These are phyloP conservation scores for Reutealis trisperma DNA, from an alignment of 345 rosid genomes.

Conservation along the genomic window DNA sequence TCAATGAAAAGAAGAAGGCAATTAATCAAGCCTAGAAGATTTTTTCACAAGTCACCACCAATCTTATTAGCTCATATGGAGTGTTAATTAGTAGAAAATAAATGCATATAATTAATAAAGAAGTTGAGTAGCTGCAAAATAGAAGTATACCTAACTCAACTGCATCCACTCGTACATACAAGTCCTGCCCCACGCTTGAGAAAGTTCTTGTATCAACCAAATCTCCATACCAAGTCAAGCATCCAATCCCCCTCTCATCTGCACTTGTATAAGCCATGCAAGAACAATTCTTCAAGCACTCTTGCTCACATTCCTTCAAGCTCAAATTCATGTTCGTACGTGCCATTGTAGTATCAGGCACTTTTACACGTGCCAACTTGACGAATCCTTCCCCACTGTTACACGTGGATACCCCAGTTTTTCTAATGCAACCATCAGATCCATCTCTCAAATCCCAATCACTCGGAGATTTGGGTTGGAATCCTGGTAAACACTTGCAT, in stretches of 20 bases:
- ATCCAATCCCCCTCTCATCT: conserved; percentile 28
- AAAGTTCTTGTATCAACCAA: conserved; percentile 21
- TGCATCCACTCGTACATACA: conserved; percentile 20
- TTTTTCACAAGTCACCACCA: too few species aligned
- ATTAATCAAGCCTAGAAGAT: too few species aligned
- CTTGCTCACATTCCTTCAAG: conserved; percentile 24
- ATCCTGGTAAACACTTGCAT: conserved; percentile 71
- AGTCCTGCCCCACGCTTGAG: conserved; percentile 17
- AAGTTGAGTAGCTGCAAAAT: background rate
- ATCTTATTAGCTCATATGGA: too few species aligned
- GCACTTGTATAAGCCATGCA: conserved; percentile 36
- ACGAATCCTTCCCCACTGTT: conserved; percentile 33
- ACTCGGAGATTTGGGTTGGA: conserved; percentile 48
- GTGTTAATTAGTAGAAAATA: too few species aligned
- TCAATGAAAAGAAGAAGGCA: too few species aligned
- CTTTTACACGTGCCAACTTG: conserved; percentile 22
- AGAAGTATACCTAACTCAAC: conserved; percentile 20
- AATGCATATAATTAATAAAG: too few species aligned
- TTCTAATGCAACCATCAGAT: conserved; percentile 55
- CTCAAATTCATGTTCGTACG: conserved; percentile 7
- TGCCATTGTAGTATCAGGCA: conserved; percentile 21
- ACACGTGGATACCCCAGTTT: conserved; percentile 1
- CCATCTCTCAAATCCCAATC: conserved; percentile 65
- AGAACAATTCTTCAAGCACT: conserved; percentile 37
- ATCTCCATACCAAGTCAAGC: conserved; percentile 38